These are phyloP conservation scores for Bipolaris oryzae DNA, from an alignment of 2,329 filamentous ascomycete species.

Conservation along the genomic window DNA sequence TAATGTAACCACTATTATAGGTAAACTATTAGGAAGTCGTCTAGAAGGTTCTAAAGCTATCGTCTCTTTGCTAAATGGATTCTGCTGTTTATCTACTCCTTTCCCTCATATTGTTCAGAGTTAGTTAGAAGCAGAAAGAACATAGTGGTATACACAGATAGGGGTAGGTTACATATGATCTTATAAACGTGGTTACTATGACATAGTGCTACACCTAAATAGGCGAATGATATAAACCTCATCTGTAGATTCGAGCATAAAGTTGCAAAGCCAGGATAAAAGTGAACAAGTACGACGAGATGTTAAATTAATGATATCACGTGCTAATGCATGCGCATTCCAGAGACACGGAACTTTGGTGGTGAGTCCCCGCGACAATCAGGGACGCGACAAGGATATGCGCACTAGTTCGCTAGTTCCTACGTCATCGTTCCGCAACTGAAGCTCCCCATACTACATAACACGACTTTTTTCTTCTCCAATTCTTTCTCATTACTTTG, in stretches of 20 bases:
- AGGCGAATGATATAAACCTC: background rate
- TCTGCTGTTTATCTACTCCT: too few species aligned
- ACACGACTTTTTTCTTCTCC: conserved; percentile 3
- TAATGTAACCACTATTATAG: too few species aligned
- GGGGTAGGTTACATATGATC: too few species aligned
- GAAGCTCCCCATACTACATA: conserved; percentile 7
- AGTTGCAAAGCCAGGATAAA: background rate
- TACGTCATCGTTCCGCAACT: conserved; percentile 16
- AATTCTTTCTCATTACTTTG: background rate
- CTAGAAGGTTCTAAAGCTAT: background rate
- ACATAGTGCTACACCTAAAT: background rate
- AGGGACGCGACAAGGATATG: conserved; percentile 16
- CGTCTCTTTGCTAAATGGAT: too few species aligned
- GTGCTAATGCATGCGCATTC: background rate
- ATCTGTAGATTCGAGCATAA: background rate
- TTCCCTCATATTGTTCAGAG: too few species aligned
- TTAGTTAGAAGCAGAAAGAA: too few species aligned
- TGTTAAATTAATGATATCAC: background rate
- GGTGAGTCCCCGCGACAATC: conserved; percentile 8
- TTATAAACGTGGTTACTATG: too few species aligned
- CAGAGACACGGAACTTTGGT: background rate
- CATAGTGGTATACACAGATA: too few species aligned
- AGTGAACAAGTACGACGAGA: background rate
- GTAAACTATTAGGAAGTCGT: background rate
- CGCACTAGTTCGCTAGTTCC: conserved; percentile 7